phyloP scores from a whole-genome alignment of 345 rosid genomes.

The Aegle marmelos region DNA sequence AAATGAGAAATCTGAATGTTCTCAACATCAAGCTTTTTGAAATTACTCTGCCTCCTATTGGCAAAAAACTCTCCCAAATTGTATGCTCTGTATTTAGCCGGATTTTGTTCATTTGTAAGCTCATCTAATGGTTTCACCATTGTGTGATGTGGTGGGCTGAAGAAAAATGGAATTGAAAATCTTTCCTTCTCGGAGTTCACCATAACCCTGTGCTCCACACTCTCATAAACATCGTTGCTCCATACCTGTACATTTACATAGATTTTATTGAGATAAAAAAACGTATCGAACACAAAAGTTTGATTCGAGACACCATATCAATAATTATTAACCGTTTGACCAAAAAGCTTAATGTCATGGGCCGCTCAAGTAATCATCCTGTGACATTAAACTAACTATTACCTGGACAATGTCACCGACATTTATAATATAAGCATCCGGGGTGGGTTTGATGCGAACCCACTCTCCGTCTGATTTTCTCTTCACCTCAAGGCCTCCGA shows the following conservation, averaged over 20 bases:
- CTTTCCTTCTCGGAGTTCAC: slow-evolving; percentile 46
- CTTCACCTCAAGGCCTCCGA: slow-evolving; percentile 34
- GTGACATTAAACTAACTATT: background rate
- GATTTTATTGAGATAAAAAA: background rate
- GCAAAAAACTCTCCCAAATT: slow-evolving; percentile 39
- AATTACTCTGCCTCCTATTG: slow-evolving; percentile 33
- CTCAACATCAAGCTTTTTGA: slow-evolving; percentile 38
- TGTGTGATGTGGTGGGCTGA: slow-evolving; percentile 33
- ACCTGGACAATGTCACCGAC: slow-evolving; percentile 28
- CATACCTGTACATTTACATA: slow-evolving; percentile 31
- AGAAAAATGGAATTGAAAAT: slow-evolving; percentile 41
- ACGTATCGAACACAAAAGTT: background rate
- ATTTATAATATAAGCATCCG: background rate
- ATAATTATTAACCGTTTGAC: background rate
- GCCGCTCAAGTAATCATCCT: no score
- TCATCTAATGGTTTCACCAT: slow-evolving; percentile 13
- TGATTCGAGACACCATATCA: background rate
- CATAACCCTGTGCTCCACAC: slow-evolving; percentile 47
- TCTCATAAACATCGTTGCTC: slow-evolving; percentile 47
- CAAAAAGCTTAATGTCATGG: no score
- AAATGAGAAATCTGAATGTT: slow-evolving; percentile 44
- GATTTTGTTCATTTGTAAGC: slow-evolving; percentile 28
- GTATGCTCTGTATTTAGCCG: slow-evolving; percentile 32
- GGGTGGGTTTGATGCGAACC: slow-evolving; percentile 24
- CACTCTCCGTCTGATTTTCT: slow-evolving; percentile 33